These are phyloP conservation scores for Suillus subluteus DNA, from an alignment of 768 basidiomycete species.

Conservation along the genomic window DNA sequence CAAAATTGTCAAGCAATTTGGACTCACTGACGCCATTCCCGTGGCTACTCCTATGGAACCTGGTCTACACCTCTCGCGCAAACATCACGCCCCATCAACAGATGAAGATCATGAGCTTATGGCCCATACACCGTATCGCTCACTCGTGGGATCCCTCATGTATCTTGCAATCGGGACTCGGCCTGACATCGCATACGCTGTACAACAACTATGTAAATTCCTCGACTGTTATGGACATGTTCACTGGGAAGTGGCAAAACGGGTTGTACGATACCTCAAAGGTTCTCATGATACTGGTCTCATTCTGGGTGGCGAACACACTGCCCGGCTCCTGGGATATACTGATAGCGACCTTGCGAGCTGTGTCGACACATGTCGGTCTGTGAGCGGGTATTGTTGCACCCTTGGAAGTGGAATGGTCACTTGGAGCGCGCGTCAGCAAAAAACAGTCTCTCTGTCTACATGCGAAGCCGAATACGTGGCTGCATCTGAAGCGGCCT, in stretches of 20 bases:
- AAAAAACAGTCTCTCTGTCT: no score
- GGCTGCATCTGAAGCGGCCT: background rate
- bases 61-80: slow-evolving; percentile 10
- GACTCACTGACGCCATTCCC: slow-evolving; percentile 25
- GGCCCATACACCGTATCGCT: no score
- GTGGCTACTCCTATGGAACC: slow-evolving; percentile 26
- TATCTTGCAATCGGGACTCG: slow-evolving; percentile 24
- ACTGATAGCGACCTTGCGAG: slow-evolving; percentile 34
- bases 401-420: no score
- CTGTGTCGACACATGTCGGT: no score
- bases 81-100: background rate
- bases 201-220: slow-evolving; percentile 13
- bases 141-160: slow-evolving; percentile 25
- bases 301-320: slow-evolving; percentile 12
- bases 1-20: slow-evolving; percentile 24
- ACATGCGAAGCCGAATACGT: no score
- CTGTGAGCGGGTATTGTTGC: no score
- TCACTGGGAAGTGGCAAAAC: slow-evolving; percentile 6
- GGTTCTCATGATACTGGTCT: background rate
- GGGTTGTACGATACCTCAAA: background rate
- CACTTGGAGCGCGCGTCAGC: no score
- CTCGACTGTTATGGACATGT: slow-evolving; percentile 15
- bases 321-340: slow-evolving; percentile 19
- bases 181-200: slow-evolving; percentile 23
- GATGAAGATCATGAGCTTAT: background rate